phyloP scores from a whole-genome alignment of 2,329 filamentous ascomycete species.

The Aspergillus ustus region DNA sequence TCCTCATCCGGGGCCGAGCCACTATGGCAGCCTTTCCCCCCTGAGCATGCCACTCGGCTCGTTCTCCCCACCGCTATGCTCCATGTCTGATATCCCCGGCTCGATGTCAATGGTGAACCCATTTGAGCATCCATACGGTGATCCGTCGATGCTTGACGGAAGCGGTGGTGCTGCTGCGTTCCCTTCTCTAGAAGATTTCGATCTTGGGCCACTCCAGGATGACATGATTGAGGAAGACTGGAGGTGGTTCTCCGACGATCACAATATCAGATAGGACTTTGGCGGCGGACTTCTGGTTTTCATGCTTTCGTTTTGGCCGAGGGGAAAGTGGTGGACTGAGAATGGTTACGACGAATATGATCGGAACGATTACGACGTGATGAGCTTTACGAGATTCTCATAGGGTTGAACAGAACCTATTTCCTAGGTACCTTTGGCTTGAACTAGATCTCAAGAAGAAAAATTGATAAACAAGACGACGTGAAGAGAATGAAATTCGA shows the following conservation, averaged over 20 bases:
- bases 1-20: not conserved
- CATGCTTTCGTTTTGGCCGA: not conserved
- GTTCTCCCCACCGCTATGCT: conserved; percentile 15
- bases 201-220: conserved; percentile 2
- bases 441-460: conserved; percentile 1
- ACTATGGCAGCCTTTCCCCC: conserved; percentile 1
- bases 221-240: conserved; percentile 13
- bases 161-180: conserved; percentile 11
- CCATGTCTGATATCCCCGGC: conserved; percentile 12
- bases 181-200: conserved; percentile 16
- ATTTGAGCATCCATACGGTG: conserved; percentile 53
- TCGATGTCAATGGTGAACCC: conserved; percentile 18
- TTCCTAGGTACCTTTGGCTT: not conserved
- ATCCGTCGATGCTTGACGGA: conserved; percentile 5
- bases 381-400: not conserved
- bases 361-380: not conserved
- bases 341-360: not conserved
- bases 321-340: not conserved
- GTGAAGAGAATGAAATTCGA: not conserved
- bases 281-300: not conserved
- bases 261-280: not conserved
- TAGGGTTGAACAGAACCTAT: not conserved
- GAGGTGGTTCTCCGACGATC: conserved; percentile 16
- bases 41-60: conserved; percentile 11
- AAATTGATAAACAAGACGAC: not conserved